Base-by-base conservation (phyloP, 2,329 filamentous ascomycete genomes). In the Aspergillus pseudotamarii region DNA sequence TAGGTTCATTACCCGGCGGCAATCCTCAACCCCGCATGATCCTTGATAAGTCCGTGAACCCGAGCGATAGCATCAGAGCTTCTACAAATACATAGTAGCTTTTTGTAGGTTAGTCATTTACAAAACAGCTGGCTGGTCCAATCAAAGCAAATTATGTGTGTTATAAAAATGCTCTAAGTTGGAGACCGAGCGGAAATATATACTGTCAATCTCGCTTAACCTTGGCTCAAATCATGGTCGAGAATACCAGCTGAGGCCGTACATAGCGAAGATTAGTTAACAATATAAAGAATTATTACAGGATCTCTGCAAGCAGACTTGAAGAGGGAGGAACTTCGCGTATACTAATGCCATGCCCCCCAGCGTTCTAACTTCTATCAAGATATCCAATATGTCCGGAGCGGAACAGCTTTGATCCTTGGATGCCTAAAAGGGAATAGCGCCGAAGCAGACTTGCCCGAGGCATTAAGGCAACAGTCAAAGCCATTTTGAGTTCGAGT, bases 81-180 rank as follows among this genome's bases (percentile, higher is more conserved):
- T 19, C 36, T 41, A 19, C 36, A 1, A 16, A 41, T 41, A 19
- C 6, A n/a, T n/a, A 8, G 16, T 26, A 26, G 26, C 26, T 26
- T 26, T 4, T 5, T 3, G 6, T 41, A 19, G 1, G 0, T 4
- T 6, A 19, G 19, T 1, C 1, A n/a, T 41, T 1, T 41, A 10
- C n/a, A 1, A n/a, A 41, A 6, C 3, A 4, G 38, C 3, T n/a
- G 16, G 38, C 19, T n/a, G 8, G 16, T 1, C 4, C 3, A 4
- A 19, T n/a, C 19, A 4, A 41, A 41, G 1, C 16, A 1, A 41
- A 3, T 41, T 41, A 2, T 8, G 9, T 9, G 8, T 9, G 38
- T 4, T 19, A 9, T 1, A n/a, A 41, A 19, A 41, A 36, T 1
- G 5, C 2, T 36, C 0, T 9, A 41, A 36, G 0, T 38, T 41